Evolutionary conservation across 2,329 filamentous ascomycete species (phyloP).

Genomic region (Leptodontidium sp.): DNA sequence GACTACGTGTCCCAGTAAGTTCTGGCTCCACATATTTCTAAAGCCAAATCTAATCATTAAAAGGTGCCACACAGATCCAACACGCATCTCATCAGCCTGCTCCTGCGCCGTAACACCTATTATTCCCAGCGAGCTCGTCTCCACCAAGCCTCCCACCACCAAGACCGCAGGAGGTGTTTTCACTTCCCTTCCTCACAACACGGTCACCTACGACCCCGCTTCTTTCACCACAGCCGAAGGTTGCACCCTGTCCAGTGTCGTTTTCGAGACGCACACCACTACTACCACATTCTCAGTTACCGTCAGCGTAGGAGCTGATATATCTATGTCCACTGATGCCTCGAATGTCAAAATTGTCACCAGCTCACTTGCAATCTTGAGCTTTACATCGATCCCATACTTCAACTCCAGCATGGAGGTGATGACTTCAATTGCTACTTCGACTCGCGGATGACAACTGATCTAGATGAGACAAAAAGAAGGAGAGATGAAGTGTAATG

Average conservation of each 20-base stretch:
- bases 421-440: background rate
- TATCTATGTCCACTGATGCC: background rate
- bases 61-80: constrained; percentile 31
- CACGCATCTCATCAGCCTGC: constrained; percentile 36
- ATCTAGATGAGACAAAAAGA: background rate
- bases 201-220: background rate
- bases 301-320: background rate
- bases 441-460: background rate
- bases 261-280: constrained; percentile 12
- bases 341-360: background rate
- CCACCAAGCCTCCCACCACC: background rate
- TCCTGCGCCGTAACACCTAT: constrained; percentile 24
- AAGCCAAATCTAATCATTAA: background rate
- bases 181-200: background rate
- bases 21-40: background rate
- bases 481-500: background rate
- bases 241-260: background rate
- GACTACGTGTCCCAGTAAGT: constrained; percentile 26
- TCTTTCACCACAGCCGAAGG: background rate
- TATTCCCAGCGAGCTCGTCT: background rate
- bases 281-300: constrained; percentile 5
- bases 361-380: background rate
- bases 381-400: background rate
- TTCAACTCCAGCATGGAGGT: background rate
- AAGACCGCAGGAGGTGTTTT: constrained; percentile 6